Conservation (phyloP, 768 basidiomycete genomes). For the Calocybe gangraenosa region DNA sequence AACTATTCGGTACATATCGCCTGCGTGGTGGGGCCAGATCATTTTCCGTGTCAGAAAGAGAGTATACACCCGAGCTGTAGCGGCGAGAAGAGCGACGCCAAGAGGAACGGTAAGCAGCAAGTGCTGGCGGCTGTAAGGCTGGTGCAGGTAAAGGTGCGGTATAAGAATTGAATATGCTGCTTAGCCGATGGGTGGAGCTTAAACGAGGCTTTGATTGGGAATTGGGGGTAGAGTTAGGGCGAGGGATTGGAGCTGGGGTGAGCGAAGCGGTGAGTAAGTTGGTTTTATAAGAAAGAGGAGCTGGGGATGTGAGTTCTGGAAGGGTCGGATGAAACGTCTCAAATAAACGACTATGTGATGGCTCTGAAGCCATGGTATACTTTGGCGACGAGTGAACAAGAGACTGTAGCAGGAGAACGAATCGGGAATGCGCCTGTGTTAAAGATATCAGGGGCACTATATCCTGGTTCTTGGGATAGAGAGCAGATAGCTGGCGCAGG, state of each 20-base stretch:
- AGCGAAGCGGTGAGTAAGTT: slow-evolving; percentile 9
- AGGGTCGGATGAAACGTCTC: slow-evolving; percentile 32
- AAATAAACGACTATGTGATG: slow-evolving; percentile 21
- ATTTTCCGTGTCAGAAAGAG: slow-evolving; percentile 9
- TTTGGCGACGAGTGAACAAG: slow-evolving; percentile 57
- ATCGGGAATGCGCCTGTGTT: slow-evolving; percentile 64
- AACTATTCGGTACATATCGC: slow-evolving; percentile 27
- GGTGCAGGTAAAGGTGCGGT: slow-evolving; percentile 39
- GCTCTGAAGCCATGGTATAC: slow-evolving; percentile 41
- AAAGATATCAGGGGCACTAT: slow-evolving; percentile 39
- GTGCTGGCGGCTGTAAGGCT: slow-evolving; percentile 37
- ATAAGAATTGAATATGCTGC: slow-evolving; percentile 32
- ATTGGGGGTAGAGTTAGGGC: neutral
- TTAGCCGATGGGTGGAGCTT: slow-evolving; percentile 19
- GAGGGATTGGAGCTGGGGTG: slow-evolving; percentile 7
- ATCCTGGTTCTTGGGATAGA: slow-evolving; percentile 27
- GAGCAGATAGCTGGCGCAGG: slow-evolving; percentile 43
- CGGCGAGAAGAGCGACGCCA: slow-evolving; percentile 39
- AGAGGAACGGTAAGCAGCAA: slow-evolving; percentile 41
- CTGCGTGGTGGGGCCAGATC: slow-evolving; percentile 18
- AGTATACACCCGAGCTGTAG: slow-evolving; percentile 3
- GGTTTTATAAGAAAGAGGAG: slow-evolving; percentile 55
- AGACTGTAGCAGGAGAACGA: slow-evolving; percentile 71
- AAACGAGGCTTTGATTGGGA: slow-evolving; percentile 4
- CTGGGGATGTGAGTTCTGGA: slow-evolving; percentile 69